Evolutionary conservation across 1,139 yeast species (phyloP), one percentile per base, ranked within the genome.

Genomic region (Scheffersomyces lignicola): DNA sequence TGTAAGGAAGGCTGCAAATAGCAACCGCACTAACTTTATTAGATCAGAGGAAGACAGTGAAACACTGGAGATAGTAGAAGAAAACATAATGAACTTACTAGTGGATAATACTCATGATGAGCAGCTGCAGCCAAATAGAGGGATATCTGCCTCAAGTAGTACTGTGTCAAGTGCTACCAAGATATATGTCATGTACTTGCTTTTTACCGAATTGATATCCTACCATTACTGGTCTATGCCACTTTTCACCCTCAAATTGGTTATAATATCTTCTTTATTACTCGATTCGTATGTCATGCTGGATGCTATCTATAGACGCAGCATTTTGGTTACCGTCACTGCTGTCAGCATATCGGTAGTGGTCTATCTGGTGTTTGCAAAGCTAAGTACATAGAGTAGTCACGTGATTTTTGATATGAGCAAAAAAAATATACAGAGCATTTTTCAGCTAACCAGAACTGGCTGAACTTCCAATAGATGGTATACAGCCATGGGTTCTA

Each of bases 401-500:
- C 28, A 24, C 28, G 28, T 24, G 28, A 7, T 12, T 24, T 8
- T 9, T 4, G 10, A 8, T 7, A 18, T 18, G 28, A 12, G 4
- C 14, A 24, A 24, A 24, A 24, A 24, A 11, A 24, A 24, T 7
- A 24, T 24, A 10, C 16, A 7, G 11, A 11, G 23, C 23, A n/a
- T 9, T 20, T 20, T 20, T 20, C 23, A 9, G 8, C n/a, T 20
- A 9, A 8, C 8, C n/a, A 20, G 23, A 9, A 8, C 8, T 20
- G n/a, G 23, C n/a, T 9, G 23, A 20, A 20, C 23, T 20, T 20
- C 10, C n/a, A 20, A n/a, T 20, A 20, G 8, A 20, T 9, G 23
- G 9, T 20, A 20, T n/a, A n/a, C 24, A 15, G 38, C 6, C 5
- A 52, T 52, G 55, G 52, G 44, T 7, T n/a, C 37, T 7, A 60